Evolutionary conservation across 495 filamentous ascomycete genomes (phyloP), one percentile per base, ranked within the genome.

Genomic region (Tuber calosporum): DNA sequence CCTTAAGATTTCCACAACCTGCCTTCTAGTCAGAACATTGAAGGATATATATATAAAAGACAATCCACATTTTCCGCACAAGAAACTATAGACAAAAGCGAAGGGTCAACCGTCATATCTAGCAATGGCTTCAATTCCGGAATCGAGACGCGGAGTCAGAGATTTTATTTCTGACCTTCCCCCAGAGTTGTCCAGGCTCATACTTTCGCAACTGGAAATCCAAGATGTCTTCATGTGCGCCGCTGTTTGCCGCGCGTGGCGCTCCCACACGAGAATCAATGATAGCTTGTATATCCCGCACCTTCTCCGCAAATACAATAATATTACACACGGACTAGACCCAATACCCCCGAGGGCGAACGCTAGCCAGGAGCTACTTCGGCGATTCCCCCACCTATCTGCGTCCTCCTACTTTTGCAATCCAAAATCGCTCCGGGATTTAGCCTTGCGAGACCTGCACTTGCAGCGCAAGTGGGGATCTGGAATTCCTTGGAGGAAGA

Each of bases 151-250:
- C 53, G 5, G 53, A 58, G 68, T 66, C 7, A 78, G 71, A 38
- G 76, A 78, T 53, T 78, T 78, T 15, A 78, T 78, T 58, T 73
- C 76, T 9, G 76, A 78, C 48, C 76, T 78, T 74, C 76, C 76
- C 26, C 74, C 73, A 8, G 76, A 78, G 41, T 66, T 78, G 20
- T 78, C 76, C 40, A 77, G 76, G 62, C 68, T 78, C 66, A 67
- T 78, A 37, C 76, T 78, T 69, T 78, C 76, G 45, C 67, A 73
- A 1, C 69, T 78, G 4, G 75, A 77, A 66, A 77, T 78, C 43
- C 70, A 68, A 48, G 76, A 73, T 39, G 71, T 78, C 62, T 78
- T 78, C 42, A 77, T 43, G 73, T 78, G 76, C 58, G 76, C 76
- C 20, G 75, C 76, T 22, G 76, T 78, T 48, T 77, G 76, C 39